Evolutionary conservation across 2,329 filamentous ascomycete genomes (phyloP).

Genomic region (Aspergillus texensis): DNA sequence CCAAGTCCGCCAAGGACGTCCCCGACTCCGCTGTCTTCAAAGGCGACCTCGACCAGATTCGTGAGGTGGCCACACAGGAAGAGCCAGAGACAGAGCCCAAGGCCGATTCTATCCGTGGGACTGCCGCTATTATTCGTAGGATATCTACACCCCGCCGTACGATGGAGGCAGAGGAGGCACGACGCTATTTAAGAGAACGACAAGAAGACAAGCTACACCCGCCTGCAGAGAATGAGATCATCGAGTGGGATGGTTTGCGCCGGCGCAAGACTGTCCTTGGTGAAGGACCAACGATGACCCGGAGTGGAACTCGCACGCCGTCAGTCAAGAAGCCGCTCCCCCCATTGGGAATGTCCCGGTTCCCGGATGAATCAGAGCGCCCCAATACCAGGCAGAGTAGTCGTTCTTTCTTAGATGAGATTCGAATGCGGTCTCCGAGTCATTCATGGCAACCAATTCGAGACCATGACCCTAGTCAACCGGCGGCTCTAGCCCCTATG

Average conservation of each 20-base stretch:
- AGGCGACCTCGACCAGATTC: slow-evolving; percentile 91
- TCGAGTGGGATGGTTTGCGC: slow-evolving; percentile 91
- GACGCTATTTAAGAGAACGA: slow-evolving; percentile 77
- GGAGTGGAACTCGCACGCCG: slow-evolving; percentile 37
- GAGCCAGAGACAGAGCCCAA: slow-evolving; percentile 96
- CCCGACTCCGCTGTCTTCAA: slow-evolving; percentile 90
- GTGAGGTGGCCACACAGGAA: slow-evolving; percentile 91
- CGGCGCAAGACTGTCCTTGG: slow-evolving; percentile 65
- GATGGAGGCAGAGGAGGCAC: slow-evolving; percentile 78
- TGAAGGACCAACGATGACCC: slow-evolving; percentile 45
- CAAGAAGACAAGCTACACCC: slow-evolving; percentile 69
- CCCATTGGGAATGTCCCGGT: slow-evolving; percentile 83
- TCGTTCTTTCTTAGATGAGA: slow-evolving; percentile 41
- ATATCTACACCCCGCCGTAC: slow-evolving; percentile 75
- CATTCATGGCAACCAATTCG: slow-evolving; percentile 37
- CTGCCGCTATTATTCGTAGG: slow-evolving; percentile 82
- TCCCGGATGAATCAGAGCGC: slow-evolving; percentile 61
- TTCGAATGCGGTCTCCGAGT: slow-evolving; percentile 43
- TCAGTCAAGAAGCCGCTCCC: slow-evolving; percentile 63
- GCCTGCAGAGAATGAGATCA: slow-evolving; percentile 75
- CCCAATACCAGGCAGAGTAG: slow-evolving; percentile 33
- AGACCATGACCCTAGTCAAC: slow-evolving; percentile 50
- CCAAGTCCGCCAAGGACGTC: slow-evolving; percentile 96
- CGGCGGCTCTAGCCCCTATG: slow-evolving; percentile 62
- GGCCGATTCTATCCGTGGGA: slow-evolving; percentile 90